Evolutionary conservation across 2,329 filamentous ascomycete genomes (phyloP), one percentile per base, ranked within the genome.

Genomic region (Talaromyces amestolkiae): DNA sequence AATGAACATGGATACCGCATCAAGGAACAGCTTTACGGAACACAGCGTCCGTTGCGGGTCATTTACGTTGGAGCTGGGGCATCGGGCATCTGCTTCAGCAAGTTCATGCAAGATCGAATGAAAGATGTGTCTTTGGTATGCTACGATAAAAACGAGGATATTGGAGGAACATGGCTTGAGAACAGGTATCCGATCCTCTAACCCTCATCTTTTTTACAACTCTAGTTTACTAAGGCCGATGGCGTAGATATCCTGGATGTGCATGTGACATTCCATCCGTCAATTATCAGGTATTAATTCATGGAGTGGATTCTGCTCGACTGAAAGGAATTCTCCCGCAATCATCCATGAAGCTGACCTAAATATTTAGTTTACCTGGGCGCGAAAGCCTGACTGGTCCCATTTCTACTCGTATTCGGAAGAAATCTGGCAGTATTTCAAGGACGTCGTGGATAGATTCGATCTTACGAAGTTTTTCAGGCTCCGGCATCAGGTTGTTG

Each of bases 151-250:
- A 63, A 63, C 17, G 19, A 10, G 10, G 49, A 56, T 8, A 35
- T 63, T 45, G 61, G 61, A n/a, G 61, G 61, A 45, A 63, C 61
- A 43, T 63, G 61, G 61, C 37, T 63, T 13, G 61, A 63, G 39
- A 63, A 63, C 35, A 37, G 61, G 10, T 63, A 63, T 35, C n/a
- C n/a, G n/a, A n/a, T n/a, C n/a, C n/a, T n/a, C n/a, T n/a, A n/a
- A n/a, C n/a, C n/a, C n/a, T n/a, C n/a, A n/a, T n/a, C n/a, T n/a
- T n/a, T n/a, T n/a, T n/a, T n/a, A n/a, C n/a, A n/a, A n/a, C n/a
- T n/a, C n/a, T n/a, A n/a, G n/a, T n/a, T n/a, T n/a, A n/a, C n/a
- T n/a, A n/a, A n/a, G n/a, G n/a, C n/a, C n/a, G n/a, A n/a, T n/a
- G n/a, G n/a, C n/a, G n/a, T n/a, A n/a, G n/a, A n/a, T n/a, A n/a